Evolutionary conservation across 169 alveolate genomes (phyloP).

Genomic region (Cryptosporidium bovis): DNA sequence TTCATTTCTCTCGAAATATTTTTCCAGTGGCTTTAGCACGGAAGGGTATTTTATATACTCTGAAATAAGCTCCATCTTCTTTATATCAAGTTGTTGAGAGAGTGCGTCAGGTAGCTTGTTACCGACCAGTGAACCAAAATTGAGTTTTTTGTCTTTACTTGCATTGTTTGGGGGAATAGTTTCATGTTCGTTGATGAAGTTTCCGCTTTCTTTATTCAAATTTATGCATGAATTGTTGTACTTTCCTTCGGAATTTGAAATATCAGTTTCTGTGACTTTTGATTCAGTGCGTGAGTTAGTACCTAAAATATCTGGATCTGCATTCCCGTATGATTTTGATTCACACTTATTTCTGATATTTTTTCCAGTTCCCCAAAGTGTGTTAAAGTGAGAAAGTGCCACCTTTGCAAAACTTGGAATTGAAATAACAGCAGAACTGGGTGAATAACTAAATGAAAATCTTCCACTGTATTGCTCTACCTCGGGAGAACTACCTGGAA

Average conservation of each 20-base stretch:
- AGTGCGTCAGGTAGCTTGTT: slow-evolving; percentile 40
- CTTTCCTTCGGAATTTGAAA: not conserved
- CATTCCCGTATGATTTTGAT: not conserved
- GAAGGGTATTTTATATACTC: slow-evolving; percentile 61
- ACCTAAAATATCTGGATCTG: not conserved
- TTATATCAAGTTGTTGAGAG: slow-evolving; percentile 40
- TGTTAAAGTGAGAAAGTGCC: slow-evolving; percentile 54
- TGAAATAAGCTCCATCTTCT: slow-evolving; percentile 64
- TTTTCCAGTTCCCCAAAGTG: slow-evolving; percentile 31
- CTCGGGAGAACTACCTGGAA: not conserved
- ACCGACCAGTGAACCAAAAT: not conserved
- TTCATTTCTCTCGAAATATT: slow-evolving; percentile 16
- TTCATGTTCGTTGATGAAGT: not conserved
- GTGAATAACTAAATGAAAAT: slow-evolving; percentile 44
- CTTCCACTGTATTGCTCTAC: not conserved
- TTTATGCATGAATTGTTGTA: not conserved
- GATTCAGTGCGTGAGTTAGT: not conserved
- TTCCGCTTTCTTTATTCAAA: not conserved
- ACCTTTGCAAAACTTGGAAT: slow-evolving; percentile 48
- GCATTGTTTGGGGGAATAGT: not conserved
- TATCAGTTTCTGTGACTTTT: not conserved
- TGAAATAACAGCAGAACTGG: slow-evolving; percentile 15
- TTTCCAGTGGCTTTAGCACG: not conserved
- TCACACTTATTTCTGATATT: not conserved
- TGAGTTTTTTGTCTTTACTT: not conserved